Evolutionary conservation across 371 early-diverging fungal genomes (phyloP), one percentile per base, ranked within the genome.

Genomic region (Lichtheimia hyalospora): DNA sequence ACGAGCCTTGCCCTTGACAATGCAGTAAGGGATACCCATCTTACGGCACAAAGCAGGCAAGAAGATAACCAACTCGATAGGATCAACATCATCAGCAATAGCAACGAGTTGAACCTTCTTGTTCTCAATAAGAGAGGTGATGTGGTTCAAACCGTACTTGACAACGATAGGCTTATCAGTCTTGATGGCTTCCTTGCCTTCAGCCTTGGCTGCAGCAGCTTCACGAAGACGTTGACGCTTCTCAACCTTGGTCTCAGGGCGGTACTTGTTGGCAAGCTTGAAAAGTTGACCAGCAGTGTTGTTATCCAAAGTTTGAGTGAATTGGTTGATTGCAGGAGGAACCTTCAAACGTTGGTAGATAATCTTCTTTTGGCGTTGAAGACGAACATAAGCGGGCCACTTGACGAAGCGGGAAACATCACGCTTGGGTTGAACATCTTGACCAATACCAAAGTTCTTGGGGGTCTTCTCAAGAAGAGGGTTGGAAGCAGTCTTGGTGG

Each of bases 141-240:
- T 92, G 89, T 99, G 99, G 92, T 99, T 99, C 75, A 99, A 90
- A 83, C 99, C 99, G 86, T 93, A 95, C 92, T 99, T 98, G 87
- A 98, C 88, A 62, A 95, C 81, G 63, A 89, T 74, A 57, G 99
- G 99, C 93, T 99, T 99, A 82, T 92, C 93, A 70, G 92, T 87
- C 68, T 87, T 87, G 70, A 88, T 89, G 64, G 88, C 89, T 81
- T 92, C 89, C 86, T 92, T 90, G 67, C 93, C 94, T 66, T 92
- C 92, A 60, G 94, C 92, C 81, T 87, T 85, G 79, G 86, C 78
- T 63, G 81, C 81, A 60, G 93, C 93, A 69, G 89, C 86, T 48
- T 84, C 89, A 56, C 82, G 83, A 67, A 99, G 85, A 85, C 99
- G 96, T 61, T 86, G 80, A 79, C 90, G 93, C 92, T 99, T 99